Evolutionary conservation across 331 rosid species (phyloP), one percentile per base, ranked within the genome.

Genomic region (Erythrophleum ivorense): DNA sequence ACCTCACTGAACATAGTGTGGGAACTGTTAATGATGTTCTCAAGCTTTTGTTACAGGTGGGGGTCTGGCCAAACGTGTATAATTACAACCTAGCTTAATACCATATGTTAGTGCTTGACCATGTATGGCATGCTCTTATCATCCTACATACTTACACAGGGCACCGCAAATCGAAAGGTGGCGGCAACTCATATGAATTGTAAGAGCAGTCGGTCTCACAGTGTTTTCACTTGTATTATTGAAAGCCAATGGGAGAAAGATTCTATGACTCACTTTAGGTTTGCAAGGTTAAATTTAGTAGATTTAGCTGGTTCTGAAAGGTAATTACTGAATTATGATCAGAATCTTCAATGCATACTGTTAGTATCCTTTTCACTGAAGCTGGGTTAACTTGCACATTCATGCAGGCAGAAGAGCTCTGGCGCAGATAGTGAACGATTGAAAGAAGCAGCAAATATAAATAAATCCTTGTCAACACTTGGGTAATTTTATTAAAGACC

Each of bases 231-330:
- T 63, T 95, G 98, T 80, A 95, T 84, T 59, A 91, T 95, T 80
- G 98, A 95, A 89, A 93, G 98, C 88, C 87, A 34, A 6, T 93
- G 98, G 98, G 98, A 88, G 87, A 90, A 93, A 80, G 96, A 95
- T 87, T 89, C 98, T 68, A 81, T 84, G 94, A 46, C 90, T 64
- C 98, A 93, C 79, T 91, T 93, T 79, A 90, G 98, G 86, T 95
- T 93, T 82, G 93, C 98, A 72, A 91, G 98, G 91, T 85, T 95
- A 83, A 95, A 95, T 85, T 89, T 95, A 78, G 98, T 95, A 45
- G 98, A 95, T 79, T 88, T 95, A 78, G 98, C 98, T 87, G 97
- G 98, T 80, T 95, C 99, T 46, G 99, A 95, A 85, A 93, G 99
- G 99, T 93, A 90, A 71, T 21, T 60, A 49, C 31, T 43, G 60